Percentiles rank a stretch among this genome's conserved stretches.
Evolutionary conservation across 306 rosid genomes (phyloP).

Genomic region (Quercus rubra): DNA sequence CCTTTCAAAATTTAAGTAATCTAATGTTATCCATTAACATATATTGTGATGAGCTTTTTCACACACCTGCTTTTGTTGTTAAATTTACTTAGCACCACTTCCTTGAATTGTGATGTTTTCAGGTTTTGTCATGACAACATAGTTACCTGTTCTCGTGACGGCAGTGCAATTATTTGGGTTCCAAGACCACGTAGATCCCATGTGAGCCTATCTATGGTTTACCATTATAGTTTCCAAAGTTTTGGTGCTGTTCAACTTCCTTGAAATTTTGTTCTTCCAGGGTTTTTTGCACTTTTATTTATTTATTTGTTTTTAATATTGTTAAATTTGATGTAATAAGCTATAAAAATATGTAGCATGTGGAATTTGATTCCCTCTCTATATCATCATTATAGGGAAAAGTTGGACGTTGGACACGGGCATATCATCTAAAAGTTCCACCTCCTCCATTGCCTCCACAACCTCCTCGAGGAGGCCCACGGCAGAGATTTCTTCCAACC

Average conservation of each 20-base stretch:
- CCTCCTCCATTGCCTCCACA: conserved; percentile 93
- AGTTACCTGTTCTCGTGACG: conserved; percentile 95
- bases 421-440: conserved; percentile 91
- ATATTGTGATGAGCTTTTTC: conserved; percentile 7
- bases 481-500: conserved; percentile 79
- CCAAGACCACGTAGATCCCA: conserved; percentile 87
- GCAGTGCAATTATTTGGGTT: conserved; percentile 96
- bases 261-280: background rate
- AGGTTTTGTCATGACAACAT: conserved; percentile 92
- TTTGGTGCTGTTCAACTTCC: conserved; percentile 13
- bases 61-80: conserved; percentile 11
- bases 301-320: no score
- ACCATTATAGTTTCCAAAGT: conserved; percentile 22
- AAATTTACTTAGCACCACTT: conserved; percentile 19
- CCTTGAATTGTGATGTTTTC: conserved; percentile 27
- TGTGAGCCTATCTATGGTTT: conserved; percentile 50
- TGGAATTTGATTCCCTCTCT: conserved; percentile 12
- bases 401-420: conserved; percentile 84
- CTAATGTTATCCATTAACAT: background rate
- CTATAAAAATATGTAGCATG: background rate
- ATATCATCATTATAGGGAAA: conserved; percentile 55
- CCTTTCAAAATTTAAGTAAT: background rate
- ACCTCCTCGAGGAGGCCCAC: conserved; percentile 90
- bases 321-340: background rate
- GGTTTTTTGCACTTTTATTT: background rate